Evolutionary conservation across 2,329 filamentous ascomycete genomes (phyloP).

Genomic region (Colletotrichum sp.): DNA sequence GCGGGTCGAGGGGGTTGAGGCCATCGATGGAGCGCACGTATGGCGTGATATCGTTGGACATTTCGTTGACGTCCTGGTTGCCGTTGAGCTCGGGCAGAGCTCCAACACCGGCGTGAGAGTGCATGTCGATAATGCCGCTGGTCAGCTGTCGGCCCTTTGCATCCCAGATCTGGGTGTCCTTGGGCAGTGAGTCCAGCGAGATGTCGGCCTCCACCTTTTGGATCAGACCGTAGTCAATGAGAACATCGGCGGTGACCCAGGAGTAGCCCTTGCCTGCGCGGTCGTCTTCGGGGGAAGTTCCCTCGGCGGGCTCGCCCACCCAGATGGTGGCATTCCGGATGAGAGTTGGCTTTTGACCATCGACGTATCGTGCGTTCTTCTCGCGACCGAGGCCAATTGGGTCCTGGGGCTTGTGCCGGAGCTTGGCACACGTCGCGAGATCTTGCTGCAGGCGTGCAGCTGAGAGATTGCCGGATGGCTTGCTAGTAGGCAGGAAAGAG

Average conservation of each 20-base stretch:
- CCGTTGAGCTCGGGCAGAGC: slow-evolving; percentile 60
- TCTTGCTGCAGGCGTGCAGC: slow-evolving; percentile 57
- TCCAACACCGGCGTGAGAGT: slow-evolving; percentile 68
- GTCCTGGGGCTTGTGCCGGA: slow-evolving; percentile 59
- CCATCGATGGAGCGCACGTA: slow-evolving; percentile 72
- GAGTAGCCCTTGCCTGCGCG: slow-evolving; percentile 62
- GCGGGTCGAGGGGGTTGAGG: slow-evolving; percentile 66
- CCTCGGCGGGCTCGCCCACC: slow-evolving; percentile 64
- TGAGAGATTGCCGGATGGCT: slow-evolving; percentile 46
- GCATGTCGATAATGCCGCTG: slow-evolving; percentile 74
- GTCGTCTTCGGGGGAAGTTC: slow-evolving; percentile 58
- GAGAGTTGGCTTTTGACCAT: slow-evolving; percentile 63
- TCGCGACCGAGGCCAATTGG: slow-evolving; percentile 61
- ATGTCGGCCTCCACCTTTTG: slow-evolving; percentile 54
- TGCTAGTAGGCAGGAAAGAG: neutral
- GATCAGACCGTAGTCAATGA: slow-evolving; percentile 66
- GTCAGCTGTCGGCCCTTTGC: slow-evolving; percentile 67
- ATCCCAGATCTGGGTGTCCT: slow-evolving; percentile 57
- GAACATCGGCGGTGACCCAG: slow-evolving; percentile 66
- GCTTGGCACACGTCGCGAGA: slow-evolving; percentile 58
- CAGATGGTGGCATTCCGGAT: slow-evolving; percentile 72
- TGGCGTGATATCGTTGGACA: slow-evolving; percentile 68
- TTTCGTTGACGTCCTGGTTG: slow-evolving; percentile 66
- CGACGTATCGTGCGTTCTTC: slow-evolving; percentile 64
- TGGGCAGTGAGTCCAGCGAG: slow-evolving; percentile 42